Evolutionary conservation across 768 basidiomycete genomes (phyloP), one percentile per base, ranked within the genome.

Genomic region (Trametes cingulata): DNA sequence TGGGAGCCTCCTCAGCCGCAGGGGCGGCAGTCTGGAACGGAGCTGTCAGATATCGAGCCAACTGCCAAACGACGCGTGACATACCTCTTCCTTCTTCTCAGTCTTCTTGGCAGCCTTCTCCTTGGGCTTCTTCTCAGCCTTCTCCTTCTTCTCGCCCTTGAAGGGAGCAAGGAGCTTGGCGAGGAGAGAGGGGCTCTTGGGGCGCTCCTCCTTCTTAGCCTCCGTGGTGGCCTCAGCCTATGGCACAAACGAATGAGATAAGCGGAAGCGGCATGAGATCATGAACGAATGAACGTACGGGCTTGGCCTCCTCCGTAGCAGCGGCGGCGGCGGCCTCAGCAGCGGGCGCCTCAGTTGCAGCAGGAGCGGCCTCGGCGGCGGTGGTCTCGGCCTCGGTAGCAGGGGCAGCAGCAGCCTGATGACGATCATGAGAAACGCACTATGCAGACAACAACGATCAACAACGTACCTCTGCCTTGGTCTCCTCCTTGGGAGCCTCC

Each of bases 121-220:
- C 80, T 87, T 83, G 69, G 78, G 80, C 64, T 76, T 81, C 76
- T 81, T 90, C 66, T 86, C 85, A 56, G 74, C 78, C 72, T 79
- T 81, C 62, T 71, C 72, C 74, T 76, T 79, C 52, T 71, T 69
- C 42, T 73, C 73, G 48, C 25, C 61, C 78, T 90, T 91, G 82
- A 93, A 87, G 41, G 88, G 83, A 27, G 86, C 85, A 60, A 95
- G 85, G 62, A 95, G 77, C 76, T 89, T 94, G 67, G 85, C 72
- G 58, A 95, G 80, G 65, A 94, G 69, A 52, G 83, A 77, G 17
- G 91, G 90, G 77, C 90, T 91, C 84, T 87, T 90, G 68, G 90
- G 88, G 66, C 82, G 81, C 39, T 90, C 86, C 66, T 91, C 87
- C 80, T 91, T 91, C 84, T 88, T 87, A 29, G 77, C 61, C 58